These are phyloP conservation scores for Wickerhamomyces tratensis DNA, from an alignment of 805 yeast species.

Conservation along the genomic window DNA sequence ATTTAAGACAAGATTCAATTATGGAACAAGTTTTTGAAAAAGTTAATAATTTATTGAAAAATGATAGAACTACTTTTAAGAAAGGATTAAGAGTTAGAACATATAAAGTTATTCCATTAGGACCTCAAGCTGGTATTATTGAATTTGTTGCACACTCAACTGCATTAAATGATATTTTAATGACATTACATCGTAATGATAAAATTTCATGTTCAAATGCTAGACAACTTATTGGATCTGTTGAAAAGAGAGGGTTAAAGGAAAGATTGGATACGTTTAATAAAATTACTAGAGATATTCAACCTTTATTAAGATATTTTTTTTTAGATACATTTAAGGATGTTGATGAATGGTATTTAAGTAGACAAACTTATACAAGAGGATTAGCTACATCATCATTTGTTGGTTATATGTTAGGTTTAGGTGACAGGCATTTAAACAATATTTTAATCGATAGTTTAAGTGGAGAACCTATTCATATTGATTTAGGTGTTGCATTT, in stretches of 20 bases:
- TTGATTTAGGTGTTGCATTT: slow-evolving; percentile 93
- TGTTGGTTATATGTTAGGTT: slow-evolving; percentile 79
- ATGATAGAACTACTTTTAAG: slow-evolving; percentile 44
- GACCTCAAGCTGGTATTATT: slow-evolving; percentile 79
- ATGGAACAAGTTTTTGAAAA: slow-evolving; percentile 96
- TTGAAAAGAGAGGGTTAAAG: slow-evolving; percentile 33
- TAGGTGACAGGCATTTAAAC: slow-evolving; percentile 93
- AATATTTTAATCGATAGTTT: slow-evolving; percentile 71
- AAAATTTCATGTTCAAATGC: slow-evolving; percentile 44
- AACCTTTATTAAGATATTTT: slow-evolving; percentile 63
- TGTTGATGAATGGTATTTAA: slow-evolving; percentile 66
- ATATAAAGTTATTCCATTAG: slow-evolving; percentile 84
- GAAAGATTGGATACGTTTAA: slow-evolving; percentile 37
- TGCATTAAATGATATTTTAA: slow-evolving; percentile 60
- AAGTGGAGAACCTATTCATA: slow-evolving; percentile 93
- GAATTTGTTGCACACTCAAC: slow-evolving; percentile 79
- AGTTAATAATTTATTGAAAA: slow-evolving; percentile 57
- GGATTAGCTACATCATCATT: slow-evolving; percentile 83
- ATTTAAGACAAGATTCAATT: slow-evolving; percentile 88
- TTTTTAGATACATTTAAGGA: slow-evolving; percentile 58
- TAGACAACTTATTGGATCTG: slow-evolving; percentile 49
- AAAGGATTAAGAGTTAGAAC: slow-evolving; percentile 64
- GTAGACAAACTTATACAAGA: slow-evolving; percentile 54
- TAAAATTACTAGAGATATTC: slow-evolving; percentile 37
- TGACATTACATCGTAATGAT: slow-evolving; percentile 52